phyloP scores from a whole-genome alignment of 305 asterid species.

The Fraxinus sp. region DNA sequence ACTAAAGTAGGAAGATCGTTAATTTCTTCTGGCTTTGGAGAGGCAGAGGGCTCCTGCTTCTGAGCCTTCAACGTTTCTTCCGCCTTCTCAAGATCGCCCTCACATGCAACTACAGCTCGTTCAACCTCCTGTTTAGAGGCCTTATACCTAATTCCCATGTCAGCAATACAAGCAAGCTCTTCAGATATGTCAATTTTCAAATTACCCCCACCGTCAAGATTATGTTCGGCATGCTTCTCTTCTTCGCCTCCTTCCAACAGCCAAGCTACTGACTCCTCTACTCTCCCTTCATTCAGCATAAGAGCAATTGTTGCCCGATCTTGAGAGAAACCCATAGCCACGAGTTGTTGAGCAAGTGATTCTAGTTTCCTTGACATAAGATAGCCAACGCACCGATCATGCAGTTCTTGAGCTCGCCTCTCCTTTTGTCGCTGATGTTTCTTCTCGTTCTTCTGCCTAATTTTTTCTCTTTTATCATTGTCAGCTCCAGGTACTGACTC shows the following conservation, averaged over 20 bases:
- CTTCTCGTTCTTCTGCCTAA: conserved; percentile 81
- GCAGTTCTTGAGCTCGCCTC: conserved; percentile 89
- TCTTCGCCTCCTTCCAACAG: background rate
- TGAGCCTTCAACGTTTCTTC: background rate
- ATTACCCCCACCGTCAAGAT: background rate
- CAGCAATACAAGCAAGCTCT: background rate
- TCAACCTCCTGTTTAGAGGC: background rate
- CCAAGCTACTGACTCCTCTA: background rate
- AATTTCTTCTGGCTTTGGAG: background rate
- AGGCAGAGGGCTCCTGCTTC: background rate
- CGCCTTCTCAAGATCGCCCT: background rate
- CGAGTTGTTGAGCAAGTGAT: background rate
- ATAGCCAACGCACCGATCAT: conserved; percentile 55
- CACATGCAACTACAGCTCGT: background rate
- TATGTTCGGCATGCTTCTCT: background rate
- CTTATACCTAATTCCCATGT: background rate
- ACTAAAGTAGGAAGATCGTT: conserved; percentile 21
- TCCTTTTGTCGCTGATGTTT: conserved; percentile 97
- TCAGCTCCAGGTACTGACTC: conserved; percentile 72
- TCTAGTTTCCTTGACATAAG: background rate
- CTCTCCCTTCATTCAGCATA: background rate
- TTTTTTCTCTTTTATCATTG: conserved; percentile 79
- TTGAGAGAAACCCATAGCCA: background rate
- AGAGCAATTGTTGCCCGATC: background rate
- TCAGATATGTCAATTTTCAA: background rate